Evolutionary conservation across 106 monocot genomes (phyloP), one percentile per base, ranked within the genome.

Genomic region (Cymbidium sinense): DNA sequence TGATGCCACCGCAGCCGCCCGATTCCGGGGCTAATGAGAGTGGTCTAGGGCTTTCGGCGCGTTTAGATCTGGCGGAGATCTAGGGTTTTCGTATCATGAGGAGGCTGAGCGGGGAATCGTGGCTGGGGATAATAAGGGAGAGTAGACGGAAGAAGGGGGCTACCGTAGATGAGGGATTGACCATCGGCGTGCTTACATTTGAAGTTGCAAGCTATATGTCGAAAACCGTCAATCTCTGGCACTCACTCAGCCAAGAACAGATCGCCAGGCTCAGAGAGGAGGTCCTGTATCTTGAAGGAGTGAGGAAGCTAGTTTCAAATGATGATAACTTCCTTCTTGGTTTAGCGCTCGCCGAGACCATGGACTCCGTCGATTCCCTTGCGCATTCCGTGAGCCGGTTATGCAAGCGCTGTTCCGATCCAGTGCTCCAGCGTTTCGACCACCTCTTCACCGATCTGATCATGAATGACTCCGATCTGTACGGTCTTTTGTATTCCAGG

Each of bases 221-320:
- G 2, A 87, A 83, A 74, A 37, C 85, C 34, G 74, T 80, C 55
- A 79, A 80, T 21, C 92, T 95, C 80, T 88, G 90, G 90, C 83
- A 78, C 41, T 77, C 90, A 67, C 92, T 95, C 71, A 20, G 43
- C 47, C 78, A 88, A 51, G 86, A 61, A 23, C 73, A 76, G 9
- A 54, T 90, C 75, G 25, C 64, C 71, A 79, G 61, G 44, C 84
- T 92, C 44, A 51, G 84, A 23, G 52, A 82, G n/a, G 87, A 88
- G 13, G 33, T 70, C 23, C 19, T 87, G 10, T 81, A 35, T 20
- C 82, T 84, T 28, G 78, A 80, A 27, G 95, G 95, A 70, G 87
- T 93, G 43, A 78, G 81, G 11, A 86, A 82, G 79, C 88, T 96
- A 43, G 82, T 96, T 61, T 87, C 93, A 70, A 83, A 84, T 70